Conservation (phyloP, 352 stramenopile species). For the Globisporangium polare region DNA sequence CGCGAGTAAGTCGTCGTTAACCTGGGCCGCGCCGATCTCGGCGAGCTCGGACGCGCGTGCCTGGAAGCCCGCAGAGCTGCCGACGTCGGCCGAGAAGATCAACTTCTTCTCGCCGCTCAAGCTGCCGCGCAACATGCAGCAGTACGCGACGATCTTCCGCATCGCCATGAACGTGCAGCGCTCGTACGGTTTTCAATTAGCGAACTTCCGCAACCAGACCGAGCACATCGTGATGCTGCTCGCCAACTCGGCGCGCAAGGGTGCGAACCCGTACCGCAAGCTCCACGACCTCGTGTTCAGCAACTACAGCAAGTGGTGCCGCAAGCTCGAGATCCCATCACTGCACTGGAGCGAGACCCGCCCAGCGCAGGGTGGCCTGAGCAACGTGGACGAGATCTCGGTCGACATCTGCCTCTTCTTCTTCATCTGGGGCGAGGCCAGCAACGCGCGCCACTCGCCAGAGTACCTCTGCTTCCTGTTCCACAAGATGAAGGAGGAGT, state of each 20-base stretch:
- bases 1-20: slow-evolving; percentile 22
- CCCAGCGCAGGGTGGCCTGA: slow-evolving; percentile 74
- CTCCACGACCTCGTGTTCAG: slow-evolving; percentile 81
- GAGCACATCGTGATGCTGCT: slow-evolving; percentile 97
- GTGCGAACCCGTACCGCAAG: slow-evolving; percentile 76
- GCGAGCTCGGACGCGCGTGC: slow-evolving; percentile 76
- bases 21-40: slow-evolving; percentile 36
- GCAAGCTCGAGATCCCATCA: slow-evolving; percentile 72
- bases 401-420: slow-evolving; percentile 94
- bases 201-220: slow-evolving; percentile 94
- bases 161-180: slow-evolving; percentile 84
- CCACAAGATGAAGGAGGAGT: slow-evolving; percentile 92
- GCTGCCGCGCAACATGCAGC: slow-evolving; percentile 78
- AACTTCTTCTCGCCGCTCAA: slow-evolving; percentile 81
- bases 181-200: slow-evolving; percentile 80
- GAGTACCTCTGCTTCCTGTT: slow-evolving; percentile 99
- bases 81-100: slow-evolving; percentile 30
- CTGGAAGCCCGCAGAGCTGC: slow-evolving; percentile 45
- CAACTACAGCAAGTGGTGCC: slow-evolving; percentile 89
- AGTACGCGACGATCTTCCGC: slow-evolving; percentile 78
- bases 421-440: slow-evolving; percentile 98
- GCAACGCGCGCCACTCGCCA: slow-evolving; percentile 96
- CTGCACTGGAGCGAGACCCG: slow-evolving; percentile 70
- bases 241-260: slow-evolving; percentile 87
- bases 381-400: slow-evolving; percentile 83